These are phyloP conservation scores for Silene latifolia DNA, from an alignment of 148 eudicot genomes.

Conservation along the genomic window DNA sequence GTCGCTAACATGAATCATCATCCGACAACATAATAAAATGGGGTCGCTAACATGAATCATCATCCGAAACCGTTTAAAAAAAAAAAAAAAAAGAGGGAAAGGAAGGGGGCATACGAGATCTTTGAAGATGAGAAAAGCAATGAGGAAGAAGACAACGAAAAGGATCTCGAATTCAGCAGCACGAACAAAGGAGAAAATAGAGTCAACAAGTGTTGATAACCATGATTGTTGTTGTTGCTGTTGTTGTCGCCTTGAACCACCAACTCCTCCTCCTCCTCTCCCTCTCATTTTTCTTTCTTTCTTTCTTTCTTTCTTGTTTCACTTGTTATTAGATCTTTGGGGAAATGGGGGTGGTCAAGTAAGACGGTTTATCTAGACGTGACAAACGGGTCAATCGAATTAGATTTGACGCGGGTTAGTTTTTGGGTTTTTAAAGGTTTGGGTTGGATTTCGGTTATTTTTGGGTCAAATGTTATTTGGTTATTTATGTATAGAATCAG, in stretches of 20 bases:
- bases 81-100: too few species aligned
- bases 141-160: conserved; percentile 71
- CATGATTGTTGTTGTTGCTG: conserved; percentile 24
- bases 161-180: conserved; percentile 90
- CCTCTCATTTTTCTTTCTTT: conserved; percentile 9
- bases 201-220: conserved; percentile 47
- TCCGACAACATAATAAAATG: too few species aligned
- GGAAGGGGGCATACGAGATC: conserved; percentile 58
- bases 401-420: too few species aligned
- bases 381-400: too few species aligned
- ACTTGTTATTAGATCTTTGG: not conserved
- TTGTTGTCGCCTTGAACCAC: conserved; percentile 18
- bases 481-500: too few species aligned
- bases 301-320: too few species aligned
- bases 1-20: too few species aligned
- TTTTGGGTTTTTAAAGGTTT: too few species aligned
- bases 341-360: not conserved
- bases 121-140: conserved; percentile 76
- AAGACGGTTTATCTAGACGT: too few species aligned
- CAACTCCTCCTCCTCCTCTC: conserved; percentile 3
- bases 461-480: too few species aligned
- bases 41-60: not conserved
- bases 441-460: too few species aligned
- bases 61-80: too few species aligned
- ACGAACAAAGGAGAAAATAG: conserved; percentile 58